phyloP scores from a whole-genome alignment of 2,329 filamentous ascomycete genomes.

The Ceratocystis ficicola region DNA sequence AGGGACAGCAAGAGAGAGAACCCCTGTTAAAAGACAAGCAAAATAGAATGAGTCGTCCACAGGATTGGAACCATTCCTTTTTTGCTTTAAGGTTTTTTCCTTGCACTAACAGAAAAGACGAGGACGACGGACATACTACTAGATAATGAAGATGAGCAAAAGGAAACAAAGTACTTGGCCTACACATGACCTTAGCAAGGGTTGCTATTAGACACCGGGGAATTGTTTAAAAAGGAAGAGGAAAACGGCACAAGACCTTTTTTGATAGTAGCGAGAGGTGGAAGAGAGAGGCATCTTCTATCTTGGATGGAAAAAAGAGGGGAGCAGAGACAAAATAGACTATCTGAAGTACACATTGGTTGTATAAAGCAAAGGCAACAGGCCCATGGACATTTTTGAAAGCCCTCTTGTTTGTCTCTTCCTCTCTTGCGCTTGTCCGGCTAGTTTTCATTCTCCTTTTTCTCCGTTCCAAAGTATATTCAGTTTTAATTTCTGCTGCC shows the following conservation, averaged over 20 bases:
- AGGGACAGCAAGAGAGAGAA: neutral
- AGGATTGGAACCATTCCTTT: neutral
- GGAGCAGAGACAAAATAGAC: neutral
- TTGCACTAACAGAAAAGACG: too few relatives aligned
- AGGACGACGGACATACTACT: too few relatives aligned
- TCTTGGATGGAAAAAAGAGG: neutral
- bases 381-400: too few relatives aligned
- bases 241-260: neutral
- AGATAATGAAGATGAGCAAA: neutral
- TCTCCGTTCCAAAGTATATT: too few relatives aligned
- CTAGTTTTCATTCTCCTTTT: too few relatives aligned
- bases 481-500: too few relatives aligned
- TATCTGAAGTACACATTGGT: too few relatives aligned
- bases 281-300: neutral
- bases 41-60: neutral
- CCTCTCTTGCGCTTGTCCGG: too few relatives aligned
- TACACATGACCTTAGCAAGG: neutral
- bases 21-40: neutral
- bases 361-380: too few relatives aligned
- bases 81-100: neutral
- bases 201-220: neutral
- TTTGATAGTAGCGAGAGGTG: neutral
- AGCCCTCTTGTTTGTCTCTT: too few relatives aligned
- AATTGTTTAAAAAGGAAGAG: neutral
- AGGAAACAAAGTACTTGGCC: neutral